Evolutionary conservation across 352 stramenopile species (phyloP).

Genomic region (Phytophthora cactorum): DNA sequence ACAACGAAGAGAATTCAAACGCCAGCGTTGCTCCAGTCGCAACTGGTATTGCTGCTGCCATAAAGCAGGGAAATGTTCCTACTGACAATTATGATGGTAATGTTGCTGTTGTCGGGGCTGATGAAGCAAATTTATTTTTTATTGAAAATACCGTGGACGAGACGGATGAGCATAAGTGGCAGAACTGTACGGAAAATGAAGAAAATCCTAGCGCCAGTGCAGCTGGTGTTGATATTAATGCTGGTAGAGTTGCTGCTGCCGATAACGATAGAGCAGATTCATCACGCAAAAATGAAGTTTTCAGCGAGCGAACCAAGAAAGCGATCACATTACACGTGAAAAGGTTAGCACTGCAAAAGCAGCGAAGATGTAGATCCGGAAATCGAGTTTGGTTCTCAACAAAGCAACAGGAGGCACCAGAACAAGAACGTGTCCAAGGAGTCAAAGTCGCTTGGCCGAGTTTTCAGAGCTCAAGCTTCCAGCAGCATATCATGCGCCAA

Average conservation of each 20-base stretch:
- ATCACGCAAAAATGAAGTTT: slow-evolving; percentile 1
- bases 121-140: neutral
- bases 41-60: neutral
- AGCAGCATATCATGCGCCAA: slow-evolving; percentile 65
- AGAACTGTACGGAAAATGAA: neutral
- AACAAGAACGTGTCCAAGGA: neutral
- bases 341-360: slow-evolving; percentile 14
- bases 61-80: too few species aligned
- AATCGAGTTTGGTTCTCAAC: neutral
- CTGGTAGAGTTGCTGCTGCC: neutral
- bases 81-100: neutral
- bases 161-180: neutral
- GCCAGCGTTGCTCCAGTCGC: neutral
- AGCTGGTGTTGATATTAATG: neutral
- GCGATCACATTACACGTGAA: slow-evolving; percentile 29
- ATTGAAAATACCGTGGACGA: neutral
- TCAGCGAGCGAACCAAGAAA: slow-evolving; percentile 26
- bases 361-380: neutral
- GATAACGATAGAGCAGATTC: neutral
- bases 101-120: neutral
- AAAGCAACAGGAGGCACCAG: neutral
- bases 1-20: neutral
- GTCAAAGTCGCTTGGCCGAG: slow-evolving; percentile 42
- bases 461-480: slow-evolving; percentile 62
- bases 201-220: neutral